A percentile compares a stretch with the other conserved stretches of the same genome.
Evolutionary conservation across 768 basidiomycete genomes (phyloP).

Genomic region (Pulveroboletus sp.): DNA sequence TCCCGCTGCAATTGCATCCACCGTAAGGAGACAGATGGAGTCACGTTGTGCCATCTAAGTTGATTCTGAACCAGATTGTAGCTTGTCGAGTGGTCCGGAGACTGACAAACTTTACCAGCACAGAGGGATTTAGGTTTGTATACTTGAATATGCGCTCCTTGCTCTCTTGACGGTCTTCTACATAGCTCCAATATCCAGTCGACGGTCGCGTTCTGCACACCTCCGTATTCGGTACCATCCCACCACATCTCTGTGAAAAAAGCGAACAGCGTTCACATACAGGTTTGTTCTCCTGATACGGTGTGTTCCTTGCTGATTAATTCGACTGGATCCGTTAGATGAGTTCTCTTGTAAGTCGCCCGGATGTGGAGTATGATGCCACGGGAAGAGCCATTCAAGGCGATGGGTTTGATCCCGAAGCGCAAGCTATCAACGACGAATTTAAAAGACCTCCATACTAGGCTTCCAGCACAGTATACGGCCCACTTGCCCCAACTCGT

Average conservation of each 20-base stretch:
- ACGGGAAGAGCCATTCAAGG: conserved; percentile 45
- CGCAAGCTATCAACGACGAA: conserved; percentile 53
- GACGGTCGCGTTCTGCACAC: conserved; percentile 56
- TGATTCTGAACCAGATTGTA: conserved; percentile 48
- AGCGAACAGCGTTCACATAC: conserved; percentile 55
- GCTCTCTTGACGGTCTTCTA: conserved; percentile 3
- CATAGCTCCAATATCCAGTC: conserved; percentile 42
- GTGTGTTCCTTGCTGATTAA: neutral
- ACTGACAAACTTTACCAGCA: conserved; percentile 51
- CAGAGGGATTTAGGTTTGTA: conserved; percentile 52
- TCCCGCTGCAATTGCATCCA: conserved; percentile 65
- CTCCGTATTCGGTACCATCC: conserved; percentile 26
- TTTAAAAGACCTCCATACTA: conserved; percentile 56
- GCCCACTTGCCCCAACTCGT: neutral
- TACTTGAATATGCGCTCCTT: conserved; percentile 20
- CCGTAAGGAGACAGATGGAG: conserved; percentile 35
- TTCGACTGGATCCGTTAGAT: conserved; percentile 43
- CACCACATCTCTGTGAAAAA: conserved; percentile 32
- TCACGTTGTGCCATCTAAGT: neutral
- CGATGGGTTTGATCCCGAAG: conserved; percentile 53
- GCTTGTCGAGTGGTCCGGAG: conserved; percentile 60
- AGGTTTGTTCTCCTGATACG: conserved; percentile 33
- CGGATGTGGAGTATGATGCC: conserved; percentile 51
- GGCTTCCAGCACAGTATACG: neutral
- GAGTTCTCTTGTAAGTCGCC: conserved; percentile 55